Evolutionary conservation across 768 basidiomycete genomes (phyloP).

Genomic region (Hericium alpestre): DNA sequence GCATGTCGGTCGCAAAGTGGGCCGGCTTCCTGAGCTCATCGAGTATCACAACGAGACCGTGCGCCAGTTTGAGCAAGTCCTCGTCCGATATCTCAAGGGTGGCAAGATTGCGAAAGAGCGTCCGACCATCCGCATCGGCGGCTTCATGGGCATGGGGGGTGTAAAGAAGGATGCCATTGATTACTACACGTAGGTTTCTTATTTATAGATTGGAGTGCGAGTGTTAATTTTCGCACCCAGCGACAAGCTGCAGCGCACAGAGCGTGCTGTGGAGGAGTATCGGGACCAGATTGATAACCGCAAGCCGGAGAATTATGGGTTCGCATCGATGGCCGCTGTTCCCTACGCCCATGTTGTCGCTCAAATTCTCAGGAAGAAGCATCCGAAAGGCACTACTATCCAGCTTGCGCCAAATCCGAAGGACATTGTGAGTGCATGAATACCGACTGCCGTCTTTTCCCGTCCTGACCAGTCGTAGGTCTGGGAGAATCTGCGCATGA

Average conservation of each 20-base stretch:
- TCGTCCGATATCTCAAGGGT: constrained; percentile 84
- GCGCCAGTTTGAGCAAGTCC: constrained; percentile 77
- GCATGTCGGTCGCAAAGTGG: constrained; percentile 80
- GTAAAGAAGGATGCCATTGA: constrained; percentile 86
- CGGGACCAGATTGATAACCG: constrained; percentile 61
- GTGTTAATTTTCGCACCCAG: constrained; percentile 13
- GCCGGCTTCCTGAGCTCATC: constrained; percentile 80
- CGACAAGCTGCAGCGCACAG: constrained; percentile 46
- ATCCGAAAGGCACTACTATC: constrained; percentile 62
- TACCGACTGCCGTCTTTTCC: not conserved
- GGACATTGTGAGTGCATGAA: constrained; percentile 52
- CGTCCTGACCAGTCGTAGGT: constrained; percentile 35
- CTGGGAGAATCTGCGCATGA: constrained; percentile 82
- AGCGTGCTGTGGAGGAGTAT: constrained; percentile 62
- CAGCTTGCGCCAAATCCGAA: constrained; percentile 79
- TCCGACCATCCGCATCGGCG: constrained; percentile 73
- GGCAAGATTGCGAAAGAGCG: constrained; percentile 71
- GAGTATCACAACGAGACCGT: constrained; percentile 92
- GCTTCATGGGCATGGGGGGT: constrained; percentile 75
- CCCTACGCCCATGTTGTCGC: constrained; percentile 85
- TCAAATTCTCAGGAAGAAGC: constrained; percentile 54
- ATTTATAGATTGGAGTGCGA: not conserved
- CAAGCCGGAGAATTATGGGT: constrained; percentile 84
- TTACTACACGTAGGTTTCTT: constrained; percentile 66
- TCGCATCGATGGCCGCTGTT: constrained; percentile 82